A percentile compares a stretch with the other conserved stretches of the same genome.
phyloP scores from a whole-genome alignment of 1,284 basidiomycete species.

The Fomitiporia mediterranea region DNA sequence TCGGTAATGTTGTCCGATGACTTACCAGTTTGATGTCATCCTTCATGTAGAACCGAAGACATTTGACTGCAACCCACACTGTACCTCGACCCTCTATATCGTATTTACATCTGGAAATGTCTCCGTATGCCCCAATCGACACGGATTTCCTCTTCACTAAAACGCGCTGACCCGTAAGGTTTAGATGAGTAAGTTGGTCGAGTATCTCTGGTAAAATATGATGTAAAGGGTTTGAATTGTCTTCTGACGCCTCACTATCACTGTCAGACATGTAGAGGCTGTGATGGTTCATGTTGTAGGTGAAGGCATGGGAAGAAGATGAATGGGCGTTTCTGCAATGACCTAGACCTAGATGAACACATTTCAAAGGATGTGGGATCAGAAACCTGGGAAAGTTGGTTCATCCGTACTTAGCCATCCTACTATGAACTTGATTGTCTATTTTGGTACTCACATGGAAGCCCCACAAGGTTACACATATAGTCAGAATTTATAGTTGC shows the following conservation, averaged over 20 bases:
- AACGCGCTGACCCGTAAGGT: background rate
- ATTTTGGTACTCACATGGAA: too few species aligned
- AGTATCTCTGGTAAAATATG: background rate
- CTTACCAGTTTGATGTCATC: background rate
- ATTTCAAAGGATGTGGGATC: too few species aligned
- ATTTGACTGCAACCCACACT: conserved; percentile 6
- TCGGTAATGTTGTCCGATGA: background rate
- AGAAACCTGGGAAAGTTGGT: too few species aligned
- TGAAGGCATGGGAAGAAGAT: too few species aligned
- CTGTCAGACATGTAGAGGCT: background rate
- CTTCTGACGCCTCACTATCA: background rate
- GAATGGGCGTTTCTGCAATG: too few species aligned
- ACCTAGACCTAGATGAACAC: too few species aligned
- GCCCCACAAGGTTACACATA: too few species aligned
- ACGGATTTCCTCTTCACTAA: background rate
- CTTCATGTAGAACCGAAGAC: background rate
- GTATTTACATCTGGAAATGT: background rate
- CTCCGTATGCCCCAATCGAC: background rate
- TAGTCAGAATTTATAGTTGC: too few species aligned
- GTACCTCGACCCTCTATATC: background rate
- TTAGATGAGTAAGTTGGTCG: background rate
- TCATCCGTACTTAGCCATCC: too few species aligned
- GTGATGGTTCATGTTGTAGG: background rate
- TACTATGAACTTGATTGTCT: too few species aligned
- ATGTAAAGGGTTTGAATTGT: background rate